phyloP scores from a whole-genome alignment of 2,329 filamentous ascomycete genomes.

The Zopfia rhizophila region DNA sequence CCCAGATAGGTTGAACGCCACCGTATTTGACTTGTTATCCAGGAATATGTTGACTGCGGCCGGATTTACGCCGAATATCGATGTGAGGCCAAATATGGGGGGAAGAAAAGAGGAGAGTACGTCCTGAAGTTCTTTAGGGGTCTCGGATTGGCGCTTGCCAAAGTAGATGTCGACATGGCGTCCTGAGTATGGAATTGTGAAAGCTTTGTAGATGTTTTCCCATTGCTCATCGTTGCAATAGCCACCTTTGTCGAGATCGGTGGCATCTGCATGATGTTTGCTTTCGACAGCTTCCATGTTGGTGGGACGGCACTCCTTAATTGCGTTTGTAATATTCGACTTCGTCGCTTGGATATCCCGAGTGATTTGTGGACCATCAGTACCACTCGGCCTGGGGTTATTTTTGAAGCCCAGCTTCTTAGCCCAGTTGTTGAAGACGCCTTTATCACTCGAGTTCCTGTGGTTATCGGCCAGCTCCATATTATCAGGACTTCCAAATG shows the following conservation, averaged over 20 bases:
- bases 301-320: constrained; percentile 49
- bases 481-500: constrained; percentile 49
- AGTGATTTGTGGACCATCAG: constrained; percentile 47
- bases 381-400: constrained; percentile 24
- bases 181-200: constrained; percentile 45
- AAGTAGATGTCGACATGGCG: constrained; percentile 50
- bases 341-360: constrained; percentile 47
- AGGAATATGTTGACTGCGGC: constrained; percentile 86
- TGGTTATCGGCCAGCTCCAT: constrained; percentile 40
- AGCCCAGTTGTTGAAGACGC: constrained; percentile 48
- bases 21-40: constrained; percentile 79
- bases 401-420: constrained; percentile 51
- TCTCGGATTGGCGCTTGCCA: constrained; percentile 39
- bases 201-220: constrained; percentile 51
- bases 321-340: constrained; percentile 49
- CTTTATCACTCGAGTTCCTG: constrained; percentile 33
- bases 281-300: constrained; percentile 44
- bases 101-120: constrained; percentile 44
- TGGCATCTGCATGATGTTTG: constrained; percentile 49
- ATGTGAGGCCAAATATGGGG: constrained; percentile 45
- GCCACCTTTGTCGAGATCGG: constrained; percentile 49
- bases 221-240: constrained; percentile 51
- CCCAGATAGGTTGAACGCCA: constrained; percentile 90
- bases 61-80: constrained; percentile 72
- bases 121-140: constrained; percentile 37